These are phyloP conservation scores for Fragilariopsis cylindrus DNA, from an alignment of 108 stramenopile species.

Conservation along the genomic window DNA sequence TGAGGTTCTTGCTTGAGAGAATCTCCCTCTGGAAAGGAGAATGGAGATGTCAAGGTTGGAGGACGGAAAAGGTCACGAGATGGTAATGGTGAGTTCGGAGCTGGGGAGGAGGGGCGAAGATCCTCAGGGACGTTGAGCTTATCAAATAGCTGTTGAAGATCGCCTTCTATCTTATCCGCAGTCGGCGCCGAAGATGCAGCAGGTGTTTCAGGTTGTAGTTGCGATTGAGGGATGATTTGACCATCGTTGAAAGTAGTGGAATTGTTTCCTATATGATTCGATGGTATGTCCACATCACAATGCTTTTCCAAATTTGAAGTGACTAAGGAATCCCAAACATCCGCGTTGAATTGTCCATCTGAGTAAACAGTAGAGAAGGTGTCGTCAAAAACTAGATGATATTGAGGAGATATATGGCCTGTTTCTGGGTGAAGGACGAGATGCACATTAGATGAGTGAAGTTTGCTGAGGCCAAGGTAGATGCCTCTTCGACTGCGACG, in stretches of 20 bases:
- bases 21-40: not conserved
- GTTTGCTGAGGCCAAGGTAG: slow-evolving; percentile 39
- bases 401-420: slow-evolving; percentile 37
- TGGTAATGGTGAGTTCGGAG: too few relatives aligned
- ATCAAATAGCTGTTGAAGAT: not conserved
- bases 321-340: not conserved
- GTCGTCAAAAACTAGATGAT: slow-evolving; percentile 49
- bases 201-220: too few relatives aligned
- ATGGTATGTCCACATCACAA: not conserved
- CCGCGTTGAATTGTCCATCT: not conserved
- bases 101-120: too few relatives aligned
- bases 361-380: slow-evolving; percentile 26
- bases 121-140: not conserved
- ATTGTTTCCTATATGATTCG: not conserved
- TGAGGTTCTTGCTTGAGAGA: not conserved
- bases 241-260: too few relatives aligned
- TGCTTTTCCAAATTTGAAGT: not conserved
- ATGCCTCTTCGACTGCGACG: slow-evolving; percentile 29
- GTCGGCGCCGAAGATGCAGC: too few relatives aligned
- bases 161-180: not conserved
- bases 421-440: slow-evolving; percentile 38
- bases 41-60: not conserved
- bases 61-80: too few relatives aligned
- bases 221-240: too few relatives aligned
- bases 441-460: slow-evolving; percentile 41